phyloP scores from a whole-genome alignment of 352 stramenopile species.

The Pythium aristosporum region DNA sequence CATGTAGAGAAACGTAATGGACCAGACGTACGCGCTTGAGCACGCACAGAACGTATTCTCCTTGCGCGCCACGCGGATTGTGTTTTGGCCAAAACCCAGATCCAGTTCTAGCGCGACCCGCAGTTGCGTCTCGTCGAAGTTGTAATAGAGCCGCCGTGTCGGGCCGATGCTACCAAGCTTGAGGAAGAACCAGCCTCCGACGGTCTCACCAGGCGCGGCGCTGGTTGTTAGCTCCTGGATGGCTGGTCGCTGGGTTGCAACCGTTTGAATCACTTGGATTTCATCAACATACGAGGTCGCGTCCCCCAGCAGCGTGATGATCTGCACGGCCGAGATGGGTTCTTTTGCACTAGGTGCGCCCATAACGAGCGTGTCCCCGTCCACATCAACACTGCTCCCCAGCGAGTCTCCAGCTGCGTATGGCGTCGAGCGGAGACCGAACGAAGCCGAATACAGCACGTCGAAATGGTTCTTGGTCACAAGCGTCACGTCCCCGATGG shows the following conservation, averaged over 20 bases:
- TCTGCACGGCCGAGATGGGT: slow-evolving; percentile 67
- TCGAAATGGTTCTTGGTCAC: slow-evolving; percentile 57
- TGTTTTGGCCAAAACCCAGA: slow-evolving; percentile 63
- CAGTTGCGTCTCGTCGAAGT: slow-evolving; percentile 68
- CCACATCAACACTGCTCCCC: slow-evolving; percentile 66
- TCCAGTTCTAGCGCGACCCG: slow-evolving; percentile 72
- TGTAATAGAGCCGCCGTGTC: slow-evolving; percentile 58
- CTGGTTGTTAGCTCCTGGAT: slow-evolving; percentile 74
- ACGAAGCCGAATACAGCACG: slow-evolving; percentile 71
- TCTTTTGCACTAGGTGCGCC: slow-evolving; percentile 58
- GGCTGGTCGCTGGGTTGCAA: slow-evolving; percentile 49
- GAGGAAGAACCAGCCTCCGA: slow-evolving; percentile 76
- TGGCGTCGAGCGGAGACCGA: slow-evolving; percentile 58
- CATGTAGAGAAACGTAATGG: slow-evolving; percentile 73
- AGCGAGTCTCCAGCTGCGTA: slow-evolving; percentile 57
- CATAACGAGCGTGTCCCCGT: slow-evolving; percentile 66
- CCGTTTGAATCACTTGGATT: slow-evolving; percentile 66
- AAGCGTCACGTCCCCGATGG: slow-evolving; percentile 39
- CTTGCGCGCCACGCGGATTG: slow-evolving; percentile 49
- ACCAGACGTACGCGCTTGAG: slow-evolving; percentile 69
- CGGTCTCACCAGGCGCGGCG: slow-evolving; percentile 55
- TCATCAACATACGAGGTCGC: slow-evolving; percentile 57
- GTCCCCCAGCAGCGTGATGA: slow-evolving; percentile 56
- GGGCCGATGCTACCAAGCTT: slow-evolving; percentile 51
- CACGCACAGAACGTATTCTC: slow-evolving; percentile 76